phyloP scores from a whole-genome alignment of 495 filamentous ascomycete genomes.

The Daldinia bambusicola region DNA sequence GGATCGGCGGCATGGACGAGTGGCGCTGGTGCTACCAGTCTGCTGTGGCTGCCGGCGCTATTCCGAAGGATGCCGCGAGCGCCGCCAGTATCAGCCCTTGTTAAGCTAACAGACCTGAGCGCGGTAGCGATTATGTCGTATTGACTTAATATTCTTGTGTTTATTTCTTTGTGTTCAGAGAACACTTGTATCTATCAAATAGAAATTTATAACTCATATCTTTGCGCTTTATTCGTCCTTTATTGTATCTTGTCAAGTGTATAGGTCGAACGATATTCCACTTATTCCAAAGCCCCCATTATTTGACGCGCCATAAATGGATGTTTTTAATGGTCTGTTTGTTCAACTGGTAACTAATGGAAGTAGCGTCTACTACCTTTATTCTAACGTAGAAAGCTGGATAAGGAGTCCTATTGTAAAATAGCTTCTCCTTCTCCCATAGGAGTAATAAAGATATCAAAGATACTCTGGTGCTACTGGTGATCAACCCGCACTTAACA shows the following conservation, averaged over 20 bases:
- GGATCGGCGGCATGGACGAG: conserved; percentile 60
- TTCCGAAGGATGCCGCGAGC: conserved; percentile 53
- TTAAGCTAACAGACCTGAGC: conserved; percentile 7
- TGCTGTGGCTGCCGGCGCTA: conserved; percentile 61
- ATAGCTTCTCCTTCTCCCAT: neutral
- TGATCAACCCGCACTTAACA: neutral
- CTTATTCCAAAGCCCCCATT: no score
- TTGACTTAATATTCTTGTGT: neutral
- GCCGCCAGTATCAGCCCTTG: conserved; percentile 38
- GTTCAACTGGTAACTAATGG: no score
- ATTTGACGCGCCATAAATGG: no score
- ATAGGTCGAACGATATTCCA: neutral
- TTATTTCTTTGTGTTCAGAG: neutral
- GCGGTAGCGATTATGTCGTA: neutral
- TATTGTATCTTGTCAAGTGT: neutral
- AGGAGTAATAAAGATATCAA: no score
- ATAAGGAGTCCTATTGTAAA: neutral
- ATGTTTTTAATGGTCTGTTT: no score
- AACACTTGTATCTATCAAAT: neutral
- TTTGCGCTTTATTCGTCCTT: neutral
- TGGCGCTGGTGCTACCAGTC: conserved; percentile 69
- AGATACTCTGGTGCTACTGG: no score
- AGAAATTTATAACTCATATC: neutral
- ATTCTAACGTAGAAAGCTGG: neutral
- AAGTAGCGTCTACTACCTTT: no score